Evolutionary conservation across 495 filamentous ascomycete genomes (phyloP).

Genomic region (Cercophora scortea): DNA sequence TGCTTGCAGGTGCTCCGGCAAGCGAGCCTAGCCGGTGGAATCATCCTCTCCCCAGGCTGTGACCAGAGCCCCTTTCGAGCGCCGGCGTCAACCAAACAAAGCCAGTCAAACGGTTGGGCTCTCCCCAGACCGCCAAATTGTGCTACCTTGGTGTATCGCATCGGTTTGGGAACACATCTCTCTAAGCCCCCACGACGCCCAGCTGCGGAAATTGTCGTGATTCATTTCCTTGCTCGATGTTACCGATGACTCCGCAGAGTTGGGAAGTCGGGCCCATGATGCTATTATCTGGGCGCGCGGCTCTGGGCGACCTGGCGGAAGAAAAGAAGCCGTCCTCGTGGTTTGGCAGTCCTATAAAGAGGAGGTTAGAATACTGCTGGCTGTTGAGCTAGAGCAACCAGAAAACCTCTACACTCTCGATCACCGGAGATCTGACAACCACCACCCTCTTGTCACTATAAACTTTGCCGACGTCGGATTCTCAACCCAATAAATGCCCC

Average conservation of each 20-base stretch:
- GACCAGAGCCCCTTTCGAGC: background rate
- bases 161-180: background rate
- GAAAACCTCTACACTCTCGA: no score
- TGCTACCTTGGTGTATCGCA: background rate
- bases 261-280: background rate
- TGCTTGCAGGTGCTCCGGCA: slow-evolving; percentile 6
- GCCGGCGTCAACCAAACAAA: background rate
- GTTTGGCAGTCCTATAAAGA: no score
- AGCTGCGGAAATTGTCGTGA: background rate
- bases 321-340: no score
- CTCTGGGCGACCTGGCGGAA: background rate
- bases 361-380: no score
- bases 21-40: background rate
- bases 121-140: background rate
- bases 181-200: slow-evolving; percentile 1
- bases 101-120: no score
- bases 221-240: background rate
- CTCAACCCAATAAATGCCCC: no score
- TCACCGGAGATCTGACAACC: no score
- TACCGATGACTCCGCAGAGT: background rate
- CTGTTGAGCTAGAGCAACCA: no score
- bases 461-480: no score
- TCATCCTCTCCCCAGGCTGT: background rate
- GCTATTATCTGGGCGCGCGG: background rate
- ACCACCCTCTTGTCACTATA: no score